Evolutionary conservation across 352 stramenopile genomes (phyloP).

Genomic region (Globisporangium nodosum): DNA sequence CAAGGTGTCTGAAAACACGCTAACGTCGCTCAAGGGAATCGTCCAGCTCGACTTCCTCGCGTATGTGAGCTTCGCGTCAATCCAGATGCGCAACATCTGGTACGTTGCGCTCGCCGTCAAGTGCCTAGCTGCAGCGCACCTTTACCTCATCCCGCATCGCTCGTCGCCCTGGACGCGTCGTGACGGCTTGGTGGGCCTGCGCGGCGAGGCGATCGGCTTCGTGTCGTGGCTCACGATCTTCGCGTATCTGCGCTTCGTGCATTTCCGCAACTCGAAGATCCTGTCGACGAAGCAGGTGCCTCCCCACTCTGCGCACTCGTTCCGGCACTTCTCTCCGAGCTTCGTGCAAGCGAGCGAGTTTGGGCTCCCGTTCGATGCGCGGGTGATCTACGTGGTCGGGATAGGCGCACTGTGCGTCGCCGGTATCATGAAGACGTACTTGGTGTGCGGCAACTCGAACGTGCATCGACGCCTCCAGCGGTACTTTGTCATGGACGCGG

Average conservation of each 20-base stretch:
- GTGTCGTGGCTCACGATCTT: constrained; percentile 5
- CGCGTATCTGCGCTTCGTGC: background rate
- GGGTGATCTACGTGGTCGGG: background rate
- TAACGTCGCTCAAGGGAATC: constrained; percentile 12
- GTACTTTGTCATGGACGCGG: background rate
- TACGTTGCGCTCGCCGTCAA: constrained; percentile 11
- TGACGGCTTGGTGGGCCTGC: background rate
- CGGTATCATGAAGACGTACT: background rate
- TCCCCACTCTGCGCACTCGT: background rate
- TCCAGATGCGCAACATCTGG: constrained; percentile 18
- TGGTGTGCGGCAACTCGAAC: background rate
- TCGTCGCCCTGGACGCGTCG: background rate
- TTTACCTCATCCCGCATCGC: background rate
- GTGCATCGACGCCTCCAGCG: background rate
- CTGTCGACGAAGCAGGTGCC: background rate
- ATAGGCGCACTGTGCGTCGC: background rate
- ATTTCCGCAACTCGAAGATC: constrained; percentile 1
- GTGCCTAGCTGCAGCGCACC: background rate
- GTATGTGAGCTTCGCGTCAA: constrained; percentile 12
- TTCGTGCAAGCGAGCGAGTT: constrained; percentile 3
- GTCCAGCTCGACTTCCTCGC: constrained; percentile 12
- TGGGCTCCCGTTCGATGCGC: constrained; percentile 1
- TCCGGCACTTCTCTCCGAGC: background rate
- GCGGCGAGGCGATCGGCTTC: background rate
- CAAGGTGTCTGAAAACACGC: constrained; percentile 10